These are phyloP conservation scores for Termitomyces bulborhizus DNA, from an alignment of 768 basidiomycete species.

Conservation along the genomic window DNA sequence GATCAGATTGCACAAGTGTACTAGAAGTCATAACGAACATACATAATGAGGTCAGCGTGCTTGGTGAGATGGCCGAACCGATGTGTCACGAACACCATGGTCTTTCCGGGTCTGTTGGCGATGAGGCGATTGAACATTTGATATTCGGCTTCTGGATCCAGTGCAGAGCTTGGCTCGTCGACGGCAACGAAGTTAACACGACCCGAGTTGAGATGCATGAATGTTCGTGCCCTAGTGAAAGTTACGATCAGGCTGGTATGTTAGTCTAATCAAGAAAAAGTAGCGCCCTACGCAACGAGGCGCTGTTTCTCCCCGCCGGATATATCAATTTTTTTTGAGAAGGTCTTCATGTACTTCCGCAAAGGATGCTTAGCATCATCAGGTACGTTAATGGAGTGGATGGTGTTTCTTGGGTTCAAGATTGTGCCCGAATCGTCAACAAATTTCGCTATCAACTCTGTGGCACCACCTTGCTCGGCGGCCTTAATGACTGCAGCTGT, in stretches of 20 bases:
- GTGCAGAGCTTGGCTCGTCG: constrained; percentile 43
- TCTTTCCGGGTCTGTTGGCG: constrained; percentile 27
- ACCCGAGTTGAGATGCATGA: constrained; percentile 23
- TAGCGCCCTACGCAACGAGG: constrained; percentile 18
- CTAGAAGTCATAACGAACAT: constrained; percentile 1
- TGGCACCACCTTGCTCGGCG: constrained; percentile 23
- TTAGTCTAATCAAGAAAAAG: background rate
- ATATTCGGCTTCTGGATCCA: constrained; percentile 40
- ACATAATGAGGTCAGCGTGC: constrained; percentile 32
- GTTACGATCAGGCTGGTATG: background rate
- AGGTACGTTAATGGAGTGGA: constrained; percentile 8
- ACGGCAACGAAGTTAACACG: constrained; percentile 31
- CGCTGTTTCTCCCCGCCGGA: constrained; percentile 23
- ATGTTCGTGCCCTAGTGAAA: constrained; percentile 19
- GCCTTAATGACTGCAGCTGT: constrained; percentile 20
- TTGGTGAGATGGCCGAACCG: constrained; percentile 31
- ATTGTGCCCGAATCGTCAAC: constrained; percentile 14
- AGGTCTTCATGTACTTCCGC: constrained; percentile 8
- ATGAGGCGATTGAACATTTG: constrained; percentile 28
- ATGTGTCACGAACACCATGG: constrained; percentile 32
- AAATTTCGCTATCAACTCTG: constrained; percentile 14
- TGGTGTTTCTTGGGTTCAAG: constrained; percentile 9
- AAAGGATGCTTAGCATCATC: constrained; percentile 15
- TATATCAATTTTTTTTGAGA: constrained; percentile 15
- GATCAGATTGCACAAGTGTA: background rate